Evolutionary conservation across 1,139 yeast species (phyloP).

Genomic region (Eremothecium gossypii): DNA sequence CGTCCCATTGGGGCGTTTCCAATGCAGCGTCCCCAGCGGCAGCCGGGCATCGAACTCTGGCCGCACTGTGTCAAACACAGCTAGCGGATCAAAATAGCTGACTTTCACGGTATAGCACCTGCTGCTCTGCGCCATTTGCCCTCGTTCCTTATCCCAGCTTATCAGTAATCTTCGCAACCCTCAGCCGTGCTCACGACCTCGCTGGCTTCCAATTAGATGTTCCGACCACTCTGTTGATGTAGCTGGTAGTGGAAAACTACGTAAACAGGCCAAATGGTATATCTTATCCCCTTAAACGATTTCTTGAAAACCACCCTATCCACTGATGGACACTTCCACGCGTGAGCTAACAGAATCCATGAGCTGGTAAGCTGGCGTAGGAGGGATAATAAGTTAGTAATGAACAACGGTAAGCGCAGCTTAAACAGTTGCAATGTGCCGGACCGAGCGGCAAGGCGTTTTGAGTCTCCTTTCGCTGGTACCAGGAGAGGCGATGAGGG

Average conservation of each 20-base stretch:
- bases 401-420: neutral
- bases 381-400: neutral
- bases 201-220: too few relatives aligned
- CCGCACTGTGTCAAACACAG: constrained; percentile 48
- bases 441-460: neutral
- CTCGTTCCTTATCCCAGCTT: too few relatives aligned
- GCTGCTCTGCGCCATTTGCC: too few relatives aligned
- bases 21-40: constrained; percentile 68
- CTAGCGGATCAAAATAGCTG: constrained; percentile 84
- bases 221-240: too few relatives aligned
- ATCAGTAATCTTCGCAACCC: too few relatives aligned
- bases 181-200: too few relatives aligned
- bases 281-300: too few relatives aligned
- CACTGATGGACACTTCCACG: too few relatives aligned
- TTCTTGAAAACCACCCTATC: too few relatives aligned
- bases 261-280: too few relatives aligned
- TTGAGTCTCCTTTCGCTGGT: constrained; percentile 1
- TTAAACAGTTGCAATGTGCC: neutral
- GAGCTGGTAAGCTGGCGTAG: neutral
- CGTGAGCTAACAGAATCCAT: neutral
- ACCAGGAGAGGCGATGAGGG: neutral
- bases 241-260: too few relatives aligned
- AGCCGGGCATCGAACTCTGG: constrained; percentile 44
- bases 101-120: constrained; percentile 30
- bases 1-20: constrained; percentile 51